These are phyloP conservation scores for Hypsizygus marmoreus DNA, from an alignment of 768 basidiomycete genomes.

Conservation along the genomic window DNA sequence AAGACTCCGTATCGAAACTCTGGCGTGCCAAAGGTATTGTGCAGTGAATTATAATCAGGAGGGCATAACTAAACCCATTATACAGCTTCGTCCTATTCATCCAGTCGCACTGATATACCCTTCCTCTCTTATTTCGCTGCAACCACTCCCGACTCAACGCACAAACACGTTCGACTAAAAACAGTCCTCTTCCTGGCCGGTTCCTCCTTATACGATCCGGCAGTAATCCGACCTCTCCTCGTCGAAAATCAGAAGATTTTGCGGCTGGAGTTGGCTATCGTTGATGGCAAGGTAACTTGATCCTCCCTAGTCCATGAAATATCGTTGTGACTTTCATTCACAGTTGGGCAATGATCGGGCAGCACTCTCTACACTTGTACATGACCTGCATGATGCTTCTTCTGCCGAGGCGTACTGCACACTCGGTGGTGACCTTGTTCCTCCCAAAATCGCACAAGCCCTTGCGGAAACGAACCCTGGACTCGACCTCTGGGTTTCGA, in stretches of 20 bases:
- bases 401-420: constrained; percentile 89
- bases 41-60: neutral
- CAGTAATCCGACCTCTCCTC: constrained; percentile 45
- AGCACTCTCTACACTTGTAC: constrained; percentile 69
- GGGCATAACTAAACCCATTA: constrained; percentile 1
- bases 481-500: constrained; percentile 56
- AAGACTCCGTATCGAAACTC: constrained; percentile 57
- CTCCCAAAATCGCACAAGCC: constrained; percentile 52
- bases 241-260: constrained; percentile 53
- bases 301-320: neutral
- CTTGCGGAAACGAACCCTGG: constrained; percentile 47
- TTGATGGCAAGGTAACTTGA: constrained; percentile 70
- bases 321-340: neutral
- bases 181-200: constrained; percentile 80
- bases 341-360: constrained; percentile 58
- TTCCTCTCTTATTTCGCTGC: constrained; percentile 79
- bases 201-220: constrained; percentile 67
- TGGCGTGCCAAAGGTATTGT: constrained; percentile 68
- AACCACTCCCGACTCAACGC: constrained; percentile 78
- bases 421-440: constrained; percentile 74
- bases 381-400: constrained; percentile 66
- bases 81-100: constrained; percentile 43
- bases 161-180: constrained; percentile 75
- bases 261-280: constrained; percentile 72
- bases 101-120: constrained; percentile 36